Conservation (phyloP, 1,284 basidiomycete genomes). For the Amylostereum areolatum region DNA sequence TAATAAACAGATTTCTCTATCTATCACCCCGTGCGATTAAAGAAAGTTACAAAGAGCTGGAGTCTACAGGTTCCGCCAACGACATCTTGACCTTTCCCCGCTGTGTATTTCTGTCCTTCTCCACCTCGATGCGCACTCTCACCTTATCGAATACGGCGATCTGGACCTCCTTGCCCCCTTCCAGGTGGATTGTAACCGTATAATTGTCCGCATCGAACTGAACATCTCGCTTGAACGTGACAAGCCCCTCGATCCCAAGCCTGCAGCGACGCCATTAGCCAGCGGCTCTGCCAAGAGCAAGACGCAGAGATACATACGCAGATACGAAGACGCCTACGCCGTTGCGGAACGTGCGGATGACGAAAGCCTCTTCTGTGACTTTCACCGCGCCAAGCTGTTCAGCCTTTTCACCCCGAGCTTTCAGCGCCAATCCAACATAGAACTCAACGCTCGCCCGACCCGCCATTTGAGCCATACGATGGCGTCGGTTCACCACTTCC, state of each 20-base stretch:
- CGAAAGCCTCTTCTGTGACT: conserved; percentile 85
- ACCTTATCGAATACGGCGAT: conserved; percentile 94
- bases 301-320: conserved; percentile 50
- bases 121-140: conserved; percentile 82
- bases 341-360: conserved; percentile 92
- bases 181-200: conserved; percentile 65
- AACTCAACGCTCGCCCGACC: conserved; percentile 95
- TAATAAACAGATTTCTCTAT: no score
- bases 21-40: no score
- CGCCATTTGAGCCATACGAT: conserved; percentile 97
- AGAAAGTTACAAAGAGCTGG: conserved; percentile 30
- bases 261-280: conserved; percentile 33
- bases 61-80: conserved; percentile 68
- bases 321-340: conserved; percentile 95
- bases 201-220: conserved; percentile 92
- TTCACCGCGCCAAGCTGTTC: conserved; percentile 22
- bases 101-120: conserved; percentile 94
- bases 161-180: conserved; percentile 39
- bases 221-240: conserved; percentile 87
- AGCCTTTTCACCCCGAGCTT: conserved; percentile 54
- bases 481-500: conserved; percentile 86
- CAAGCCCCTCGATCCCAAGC: conserved; percentile 89
- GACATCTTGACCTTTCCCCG: conserved; percentile 90
- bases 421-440: conserved; percentile 91
- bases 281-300: background rate